Conservation (phyloP, 78 protist genomes). For the Dictyostelium intermedium region DNA sequence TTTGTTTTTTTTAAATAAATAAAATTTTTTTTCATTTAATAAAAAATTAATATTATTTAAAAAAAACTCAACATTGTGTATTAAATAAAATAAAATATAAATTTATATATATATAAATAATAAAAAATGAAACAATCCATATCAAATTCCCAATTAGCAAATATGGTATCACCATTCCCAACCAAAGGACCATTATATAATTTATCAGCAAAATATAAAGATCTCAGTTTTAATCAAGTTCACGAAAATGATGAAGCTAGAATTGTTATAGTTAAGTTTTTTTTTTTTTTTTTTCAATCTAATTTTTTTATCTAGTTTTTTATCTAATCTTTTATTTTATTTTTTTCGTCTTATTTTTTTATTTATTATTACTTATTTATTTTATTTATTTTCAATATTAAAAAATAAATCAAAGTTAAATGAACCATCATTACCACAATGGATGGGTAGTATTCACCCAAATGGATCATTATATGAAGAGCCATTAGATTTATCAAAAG, state of each 20-base stretch:
- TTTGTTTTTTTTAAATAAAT: too few species aligned
- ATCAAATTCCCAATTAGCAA: neutral
- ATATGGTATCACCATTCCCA: neutral
- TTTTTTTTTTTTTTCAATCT: neutral
- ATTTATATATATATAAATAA: neutral
- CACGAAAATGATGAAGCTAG: conserved; percentile 89
- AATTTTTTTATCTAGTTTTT: too few species aligned
- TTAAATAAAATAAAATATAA: neutral
- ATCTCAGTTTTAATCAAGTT: conserved; percentile 40
- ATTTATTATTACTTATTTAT: too few species aligned
- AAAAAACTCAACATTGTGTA: neutral
- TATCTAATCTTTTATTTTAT: too few species aligned
- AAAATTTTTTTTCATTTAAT: too few species aligned
- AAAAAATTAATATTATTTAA: too few species aligned
- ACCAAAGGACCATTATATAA: neutral
- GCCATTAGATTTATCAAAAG: conserved; percentile 85
- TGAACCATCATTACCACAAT: conserved; percentile 74
- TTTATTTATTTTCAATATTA: too few species aligned
- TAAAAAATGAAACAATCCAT: neutral
- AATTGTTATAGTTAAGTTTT: conserved; percentile 80
- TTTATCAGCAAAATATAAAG: neutral
- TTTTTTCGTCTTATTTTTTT: too few species aligned
- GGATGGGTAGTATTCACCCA: conserved; percentile 92
- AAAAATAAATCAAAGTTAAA: conserved; percentile 9
- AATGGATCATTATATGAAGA: conserved; percentile 89